Conservation (phyloP, 108 stramenopile genomes). For the Conticribra weissflogii region DNA sequence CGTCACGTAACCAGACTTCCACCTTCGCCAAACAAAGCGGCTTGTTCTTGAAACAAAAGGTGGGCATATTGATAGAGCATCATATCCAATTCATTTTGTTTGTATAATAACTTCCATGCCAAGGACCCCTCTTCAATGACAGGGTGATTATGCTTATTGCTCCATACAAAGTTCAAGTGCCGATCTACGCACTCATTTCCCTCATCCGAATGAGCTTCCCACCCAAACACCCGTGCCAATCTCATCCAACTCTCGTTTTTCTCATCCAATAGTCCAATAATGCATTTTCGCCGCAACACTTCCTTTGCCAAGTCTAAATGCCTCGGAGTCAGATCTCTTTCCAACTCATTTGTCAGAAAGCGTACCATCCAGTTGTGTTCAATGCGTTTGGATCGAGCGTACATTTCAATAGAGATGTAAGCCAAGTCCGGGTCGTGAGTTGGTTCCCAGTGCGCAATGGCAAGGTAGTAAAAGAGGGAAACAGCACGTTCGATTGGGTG, state of each 20-base stretch:
- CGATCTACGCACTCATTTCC: conserved; percentile 9
- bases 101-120: conserved; percentile 28
- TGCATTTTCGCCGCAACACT: conserved; percentile 29
- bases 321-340: conserved; percentile 15
- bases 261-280: conserved; percentile 34
- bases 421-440: conserved; percentile 30
- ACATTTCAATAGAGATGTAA: conserved; percentile 34
- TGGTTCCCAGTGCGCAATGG: conserved; percentile 24
- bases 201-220: conserved; percentile 13
- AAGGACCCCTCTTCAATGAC: conserved; percentile 31
- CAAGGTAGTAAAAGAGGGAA: conserved; percentile 18
- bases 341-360: conserved; percentile 30
- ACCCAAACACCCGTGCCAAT: conserved; percentile 42
- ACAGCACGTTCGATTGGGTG: conserved; percentile 26
- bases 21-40: conserved; percentile 21
- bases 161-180: conserved; percentile 35
- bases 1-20: conserved; percentile 9
- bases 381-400: conserved; percentile 22
- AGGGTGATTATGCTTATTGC: conserved; percentile 21
- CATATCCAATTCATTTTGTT: conserved; percentile 45
- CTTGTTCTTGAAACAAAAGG: conserved; percentile 35
- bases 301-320: conserved; percentile 44
- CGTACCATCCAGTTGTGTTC: conserved; percentile 44
- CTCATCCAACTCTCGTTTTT: conserved; percentile 25
- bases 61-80: conserved; percentile 44